phyloP scores from a whole-genome alignment of 495 filamentous ascomycete species.

The Neurospora sp. region DNA sequence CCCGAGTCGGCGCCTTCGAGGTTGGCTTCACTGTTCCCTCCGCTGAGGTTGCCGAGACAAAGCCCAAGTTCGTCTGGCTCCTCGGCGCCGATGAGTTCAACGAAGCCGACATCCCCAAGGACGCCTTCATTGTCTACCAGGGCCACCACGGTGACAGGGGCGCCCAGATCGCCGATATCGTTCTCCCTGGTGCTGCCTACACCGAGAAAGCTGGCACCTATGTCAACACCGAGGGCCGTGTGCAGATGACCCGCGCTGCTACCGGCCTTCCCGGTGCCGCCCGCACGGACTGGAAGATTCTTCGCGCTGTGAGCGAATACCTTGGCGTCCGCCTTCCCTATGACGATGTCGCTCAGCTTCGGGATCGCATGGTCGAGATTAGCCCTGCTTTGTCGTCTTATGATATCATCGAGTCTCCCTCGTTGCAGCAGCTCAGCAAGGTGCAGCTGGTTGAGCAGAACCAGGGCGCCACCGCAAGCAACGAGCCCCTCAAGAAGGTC shows the following conservation, averaged over 20 bases:
- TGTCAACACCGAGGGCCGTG: conserved; percentile 93
- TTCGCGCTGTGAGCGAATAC: conserved; percentile 84
- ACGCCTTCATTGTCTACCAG: conserved; percentile 94
- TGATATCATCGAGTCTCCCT: conserved; percentile 75
- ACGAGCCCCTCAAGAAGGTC: conserved; percentile 62
- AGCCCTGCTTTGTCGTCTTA: conserved; percentile 80
- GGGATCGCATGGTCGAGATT: conserved; percentile 93
- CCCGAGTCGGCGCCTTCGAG: conserved; percentile 85
- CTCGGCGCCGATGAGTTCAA: conserved; percentile 88
- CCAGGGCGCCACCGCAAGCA: conserved; percentile 63
- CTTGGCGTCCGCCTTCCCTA: conserved; percentile 82
- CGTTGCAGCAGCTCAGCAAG: conserved; percentile 64
- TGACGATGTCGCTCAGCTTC: conserved; percentile 75
- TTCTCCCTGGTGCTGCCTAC: conserved; percentile 89
- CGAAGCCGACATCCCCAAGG: conserved; percentile 73
- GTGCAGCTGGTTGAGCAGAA: conserved; percentile 92
- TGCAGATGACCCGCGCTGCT: conserved; percentile 83
- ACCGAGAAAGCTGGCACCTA: conserved; percentile 97
- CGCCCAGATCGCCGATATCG: conserved; percentile 84
- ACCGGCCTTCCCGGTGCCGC: conserved; percentile 78
- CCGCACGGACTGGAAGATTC: conserved; percentile 96
- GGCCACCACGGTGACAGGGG: conserved; percentile 94
- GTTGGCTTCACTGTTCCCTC: conserved; percentile 86
- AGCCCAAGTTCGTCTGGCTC: conserved; percentile 92
- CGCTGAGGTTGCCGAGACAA: conserved; percentile 62